Evolutionary conservation across 2,329 filamentous ascomycete species (phyloP), one percentile per base, ranked within the genome.

Genomic region (Lecanicillium sp.): DNA sequence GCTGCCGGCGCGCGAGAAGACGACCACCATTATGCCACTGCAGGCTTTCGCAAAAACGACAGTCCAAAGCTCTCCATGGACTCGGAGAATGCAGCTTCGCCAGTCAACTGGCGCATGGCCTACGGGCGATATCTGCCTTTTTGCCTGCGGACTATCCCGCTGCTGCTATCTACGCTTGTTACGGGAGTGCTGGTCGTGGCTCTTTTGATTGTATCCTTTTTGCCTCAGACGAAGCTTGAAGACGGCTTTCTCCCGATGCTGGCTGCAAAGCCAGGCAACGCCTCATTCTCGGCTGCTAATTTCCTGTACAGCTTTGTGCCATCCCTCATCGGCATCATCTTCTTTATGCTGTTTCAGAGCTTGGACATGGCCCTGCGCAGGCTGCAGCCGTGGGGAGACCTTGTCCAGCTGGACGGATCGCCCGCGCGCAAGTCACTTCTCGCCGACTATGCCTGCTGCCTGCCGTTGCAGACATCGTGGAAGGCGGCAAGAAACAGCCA

Each of bases 231-330:
- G 8, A 72, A 75, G 9, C 69, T 94, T 20, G 63, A 73, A 28
- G 57, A 68, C 7, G 89, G 88, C 8, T 95, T 94, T 57, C 58
- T 71, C 6, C 87, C 89, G 3, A 65, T 71, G 6, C 64, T 95
- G 1, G 63, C 69, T 9, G 78, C 81, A 0, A 64, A 68, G 3
- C 77, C 85, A 1, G 65, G 72, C 4, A 51, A 61, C 0, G 67
- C 66, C 18, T 85, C 83, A 14, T 95, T 94, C 59, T 94, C 86
- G 2, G 69, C 85, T 1, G 85, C 87, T 35, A 87, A 95, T 59
- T 95, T 95, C 62, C 64, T 95, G 36, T 95, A 88, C 65, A 78
- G 75, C 44, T 87, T 89, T 58, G 40, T 89, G 16, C 84, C 85
- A 1, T 75, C 80, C 3, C 49, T 83, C 1, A 54, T 88, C 19